A percentile compares a stretch with the other conserved stretches of the same genome.
Evolutionary conservation across 441 rosid genomes (phyloP).

Genomic region (Aquilaria agallochum): DNA sequence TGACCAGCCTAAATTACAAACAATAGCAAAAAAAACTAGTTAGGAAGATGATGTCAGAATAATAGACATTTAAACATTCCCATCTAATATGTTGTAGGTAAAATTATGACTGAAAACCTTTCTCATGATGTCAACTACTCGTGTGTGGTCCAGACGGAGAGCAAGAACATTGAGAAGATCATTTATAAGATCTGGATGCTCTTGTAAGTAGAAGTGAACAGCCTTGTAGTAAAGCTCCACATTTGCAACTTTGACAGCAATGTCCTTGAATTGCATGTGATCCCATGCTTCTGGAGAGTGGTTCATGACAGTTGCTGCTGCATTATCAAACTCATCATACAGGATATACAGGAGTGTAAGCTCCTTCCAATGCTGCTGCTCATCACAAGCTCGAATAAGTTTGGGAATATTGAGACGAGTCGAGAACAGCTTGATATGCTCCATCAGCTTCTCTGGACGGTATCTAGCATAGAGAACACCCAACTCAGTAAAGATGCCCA

Average conservation of each 20-base stretch:
- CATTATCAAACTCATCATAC: conserved; percentile 75
- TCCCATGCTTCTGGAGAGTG: conserved; percentile 90
- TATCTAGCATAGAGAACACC: conserved; percentile 81
- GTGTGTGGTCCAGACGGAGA: conserved; percentile 67
- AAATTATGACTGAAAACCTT: conserved; percentile 39
- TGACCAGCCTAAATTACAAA: conserved; percentile 52
- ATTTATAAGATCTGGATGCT: conserved; percentile 69
- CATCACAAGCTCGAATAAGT: conserved; percentile 74
- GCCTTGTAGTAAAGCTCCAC: conserved; percentile 77
- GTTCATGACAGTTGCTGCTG: conserved; percentile 79
- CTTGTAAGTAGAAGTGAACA: conserved; percentile 75
- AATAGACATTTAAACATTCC: background rate
- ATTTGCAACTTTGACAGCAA: conserved; percentile 61
- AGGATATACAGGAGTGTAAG: conserved; percentile 60
- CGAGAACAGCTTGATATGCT: conserved; percentile 67
- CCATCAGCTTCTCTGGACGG: conserved; percentile 71
- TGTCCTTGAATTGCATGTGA: conserved; percentile 79
- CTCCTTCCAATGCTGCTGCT: conserved; percentile 77
- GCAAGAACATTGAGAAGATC: conserved; percentile 68
- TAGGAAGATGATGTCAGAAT: background rate
- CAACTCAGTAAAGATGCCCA: conserved; percentile 78
- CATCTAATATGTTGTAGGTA: background rate
- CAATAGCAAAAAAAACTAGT: background rate
- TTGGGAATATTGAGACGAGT: conserved; percentile 76
- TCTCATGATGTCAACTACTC: conserved; percentile 72